Evolutionary conservation across 106 monocot genomes (phyloP).

Genomic region (Apostasia shenzhenica): DNA sequence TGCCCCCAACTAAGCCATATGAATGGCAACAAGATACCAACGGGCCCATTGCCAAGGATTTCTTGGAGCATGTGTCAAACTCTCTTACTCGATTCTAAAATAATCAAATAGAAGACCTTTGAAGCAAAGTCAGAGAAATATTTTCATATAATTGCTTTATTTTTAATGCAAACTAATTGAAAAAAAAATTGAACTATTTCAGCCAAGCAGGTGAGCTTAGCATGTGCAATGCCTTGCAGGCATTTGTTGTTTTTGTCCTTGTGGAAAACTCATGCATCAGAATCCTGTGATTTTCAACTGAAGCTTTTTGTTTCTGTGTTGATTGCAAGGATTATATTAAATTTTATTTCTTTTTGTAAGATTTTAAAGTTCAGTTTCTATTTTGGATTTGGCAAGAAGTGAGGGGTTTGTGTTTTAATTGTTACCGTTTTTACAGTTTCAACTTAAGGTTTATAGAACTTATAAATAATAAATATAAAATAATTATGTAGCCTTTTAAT

Average conservation of each 20-base stretch:
- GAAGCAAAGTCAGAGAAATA: slow-evolving; percentile 4
- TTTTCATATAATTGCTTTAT: too few species aligned
- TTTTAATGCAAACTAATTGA: too few species aligned
- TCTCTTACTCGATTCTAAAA: not conserved
- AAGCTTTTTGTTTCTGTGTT: too few species aligned
- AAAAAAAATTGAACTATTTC: not conserved
- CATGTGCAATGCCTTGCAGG: slow-evolving; percentile 2
- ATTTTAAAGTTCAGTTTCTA: too few species aligned
- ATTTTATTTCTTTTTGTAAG: too few species aligned
- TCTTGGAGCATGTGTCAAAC: slow-evolving; percentile 5
- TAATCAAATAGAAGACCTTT: slow-evolving; percentile 1
- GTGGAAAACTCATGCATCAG: not conserved
- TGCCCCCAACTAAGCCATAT: slow-evolving; percentile 1
- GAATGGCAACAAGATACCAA: not conserved
- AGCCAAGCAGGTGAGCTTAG: not conserved
- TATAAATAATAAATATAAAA: too few species aligned
- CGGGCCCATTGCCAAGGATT: not conserved
- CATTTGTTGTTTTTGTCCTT: slow-evolving; percentile 5
- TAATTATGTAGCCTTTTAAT: too few species aligned
- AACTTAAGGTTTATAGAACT: too few species aligned
- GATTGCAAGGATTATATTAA: too few species aligned
- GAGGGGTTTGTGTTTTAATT: too few species aligned
- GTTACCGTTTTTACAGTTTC: too few species aligned
- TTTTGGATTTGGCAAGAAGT: too few species aligned
- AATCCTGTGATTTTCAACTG: not conserved